Base-by-base conservation (phyloP, 139 green algal genomes). In the Ettlia oleoabundans region DNA sequence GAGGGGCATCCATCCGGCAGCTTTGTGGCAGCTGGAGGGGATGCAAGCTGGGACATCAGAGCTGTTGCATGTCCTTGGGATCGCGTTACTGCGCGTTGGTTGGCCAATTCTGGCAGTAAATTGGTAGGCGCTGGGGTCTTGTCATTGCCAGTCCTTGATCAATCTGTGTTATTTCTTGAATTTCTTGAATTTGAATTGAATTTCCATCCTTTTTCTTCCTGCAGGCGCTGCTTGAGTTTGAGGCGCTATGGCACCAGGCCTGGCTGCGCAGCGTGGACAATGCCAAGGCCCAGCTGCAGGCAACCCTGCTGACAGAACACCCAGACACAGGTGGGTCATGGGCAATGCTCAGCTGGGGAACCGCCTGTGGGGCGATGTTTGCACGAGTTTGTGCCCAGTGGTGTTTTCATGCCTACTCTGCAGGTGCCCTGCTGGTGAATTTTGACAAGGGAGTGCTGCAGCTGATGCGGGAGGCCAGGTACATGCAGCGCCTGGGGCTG, bases 221-320 rank as follows among this genome's bases (percentile, higher is more conserved):
- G n/a, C 72, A 92, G 86, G 92, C 93, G 24, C 91, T 98, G 47
- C 90, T 98, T 21, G 94, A 98, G 89, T 98, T 98, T 90, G 95
- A 98, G 88, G 92, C 86, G 37, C 89, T 98, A 19, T 97, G 93
- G 93, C 89, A 96, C 76, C 84, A 92, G 68, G 89, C 88, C 21
- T 96, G 90, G 93, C 67, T 91, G 32, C 83, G 85, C 40, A 86
- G 55, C 63, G 83, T 93, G 38, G 89, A 93, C 71, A 84, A 88
- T 66, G 88, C 90, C 85, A 94, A 95, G 83, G 90, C 92, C 4
- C 92, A 93, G 28, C 89, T 98, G 83, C 80, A 93, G 22, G 90
- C 92, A 26, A 94, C 95, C 21, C 85, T 98, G 70, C 91, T 98
- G 42, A 90, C 96, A 40, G 82, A 92, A 42, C 93, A 98, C 86